Conservation (phyloP, 2,329 filamentous ascomycete genomes). For the Venturia oleaginea region DNA sequence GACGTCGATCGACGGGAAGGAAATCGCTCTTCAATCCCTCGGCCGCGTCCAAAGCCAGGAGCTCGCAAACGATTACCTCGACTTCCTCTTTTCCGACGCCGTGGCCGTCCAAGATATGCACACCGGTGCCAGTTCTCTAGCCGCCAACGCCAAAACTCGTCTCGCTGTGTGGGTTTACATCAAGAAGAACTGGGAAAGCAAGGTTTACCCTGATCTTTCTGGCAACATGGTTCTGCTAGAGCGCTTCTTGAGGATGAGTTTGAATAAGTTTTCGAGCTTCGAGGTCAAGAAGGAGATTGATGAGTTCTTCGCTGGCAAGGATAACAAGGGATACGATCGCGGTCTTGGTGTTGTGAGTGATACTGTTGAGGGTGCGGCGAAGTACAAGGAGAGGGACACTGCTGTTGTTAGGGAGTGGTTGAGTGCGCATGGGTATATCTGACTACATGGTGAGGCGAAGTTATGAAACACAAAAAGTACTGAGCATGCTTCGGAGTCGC, state of each 20-base stretch:
- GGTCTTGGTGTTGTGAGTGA: slow-evolving; percentile 79
- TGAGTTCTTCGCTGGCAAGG: slow-evolving; percentile 76
- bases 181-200: slow-evolving; percentile 66
- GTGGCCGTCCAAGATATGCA: slow-evolving; percentile 84
- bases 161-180: slow-evolving; percentile 75
- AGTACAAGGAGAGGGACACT: slow-evolving; percentile 71
- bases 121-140: slow-evolving; percentile 63
- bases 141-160: slow-evolving; percentile 65
- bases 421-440: slow-evolving; percentile 46
- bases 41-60: slow-evolving; percentile 62
- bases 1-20: slow-evolving; percentile 81
- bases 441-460: background rate
- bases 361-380: slow-evolving; percentile 72
- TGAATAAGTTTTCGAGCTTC: slow-evolving; percentile 69
- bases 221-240: slow-evolving; percentile 82
- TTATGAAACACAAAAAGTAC: no score
- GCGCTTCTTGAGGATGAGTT: slow-evolving; percentile 69
- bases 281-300: slow-evolving; percentile 67
- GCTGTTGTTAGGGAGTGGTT: slow-evolving; percentile 72
- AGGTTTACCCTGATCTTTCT: slow-evolving; percentile 61
- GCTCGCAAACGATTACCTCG: slow-evolving; percentile 58
- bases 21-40: slow-evolving; percentile 69
- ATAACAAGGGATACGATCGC: slow-evolving; percentile 77
- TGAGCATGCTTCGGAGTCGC: no score
- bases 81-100: slow-evolving; percentile 73